Evolutionary conservation across 768 basidiomycete species (phyloP), one percentile per base, ranked within the genome.

Genomic region (Mycena vitilis): DNA sequence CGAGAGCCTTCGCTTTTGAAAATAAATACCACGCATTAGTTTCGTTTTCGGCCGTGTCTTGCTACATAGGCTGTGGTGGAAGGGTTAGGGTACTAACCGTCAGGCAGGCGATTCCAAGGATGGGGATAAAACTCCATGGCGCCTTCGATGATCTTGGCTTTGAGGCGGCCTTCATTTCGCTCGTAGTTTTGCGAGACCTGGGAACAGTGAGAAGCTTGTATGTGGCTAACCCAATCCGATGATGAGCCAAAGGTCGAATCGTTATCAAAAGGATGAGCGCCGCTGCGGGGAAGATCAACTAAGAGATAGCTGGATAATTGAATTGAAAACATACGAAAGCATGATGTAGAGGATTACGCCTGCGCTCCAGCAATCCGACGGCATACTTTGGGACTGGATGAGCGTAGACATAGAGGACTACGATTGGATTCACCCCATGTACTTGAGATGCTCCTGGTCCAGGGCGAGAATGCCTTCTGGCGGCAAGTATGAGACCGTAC

Each of bases 331-430:
- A 68, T 80, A 95, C 94, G 87, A 86, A 56, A 95, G 81, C 93
- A 95, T 95, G 63, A 94, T 89, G 70, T 90, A 95, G 59, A 95
- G 79, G 60, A 93, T 89, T 7, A 95, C 86, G 7, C 94, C 94
- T 15, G 91, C 87, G 72, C 94, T 94, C 94, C 94, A 95, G 73
- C 94, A 95, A 77, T 95, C 94, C 4, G 93, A 86, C n/a, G 93
- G 92, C 90, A 95, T 91, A 22, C 93, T 93, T 78, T 64, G 66
- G 47, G 47, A 15, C 22, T 53, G 16, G 68, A 49, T 44, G 56
- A 40, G 40, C 10, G 40, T 2, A 15, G 4, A 40, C 40, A 40
- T 9, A 15, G 40, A 40, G 15, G 7, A 10, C 2, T 40, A 40
- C 15, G 7, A 15, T 40, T 40, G 20, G 22, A 54, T 71, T 44